Percentiles rank a stretch among this genome's conserved stretches.
Conservation (phyloP, 352 stramenopile genomes). For the Phytophthora pisi region DNA sequence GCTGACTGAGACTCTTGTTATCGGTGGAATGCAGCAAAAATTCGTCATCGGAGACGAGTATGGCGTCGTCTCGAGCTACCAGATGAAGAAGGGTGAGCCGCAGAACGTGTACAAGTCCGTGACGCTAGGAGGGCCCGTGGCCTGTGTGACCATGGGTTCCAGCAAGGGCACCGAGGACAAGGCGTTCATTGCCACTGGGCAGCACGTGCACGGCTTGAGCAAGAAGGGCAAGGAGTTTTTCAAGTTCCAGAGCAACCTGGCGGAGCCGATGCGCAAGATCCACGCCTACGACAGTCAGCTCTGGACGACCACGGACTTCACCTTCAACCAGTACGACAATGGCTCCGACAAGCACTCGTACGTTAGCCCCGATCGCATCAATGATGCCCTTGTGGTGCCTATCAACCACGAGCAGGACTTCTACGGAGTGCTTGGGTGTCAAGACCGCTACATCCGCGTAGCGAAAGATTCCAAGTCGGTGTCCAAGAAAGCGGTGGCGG, state of each 20-base stretch:
- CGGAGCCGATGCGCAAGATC: conserved; percentile 79
- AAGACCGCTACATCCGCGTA: conserved; percentile 73
- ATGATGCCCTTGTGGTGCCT: conserved; percentile 69
- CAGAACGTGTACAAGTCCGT: conserved; percentile 77
- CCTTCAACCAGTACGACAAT: conserved; percentile 86
- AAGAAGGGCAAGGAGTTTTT: conserved; percentile 91
- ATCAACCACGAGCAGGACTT: conserved; percentile 71
- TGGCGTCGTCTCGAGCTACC: conserved; percentile 79
- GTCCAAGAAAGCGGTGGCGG: conserved; percentile 64
- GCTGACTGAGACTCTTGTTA: not conserved
- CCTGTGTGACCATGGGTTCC: conserved; percentile 73
- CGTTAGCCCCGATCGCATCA: conserved; percentile 81
- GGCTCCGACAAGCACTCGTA: conserved; percentile 80
- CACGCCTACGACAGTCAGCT: conserved; percentile 71
- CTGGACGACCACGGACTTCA: conserved; percentile 78
- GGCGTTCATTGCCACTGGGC: conserved; percentile 68
- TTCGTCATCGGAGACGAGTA: conserved; percentile 86
- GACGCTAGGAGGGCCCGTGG: conserved; percentile 56
- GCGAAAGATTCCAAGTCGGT: conserved; percentile 63
- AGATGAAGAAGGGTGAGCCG: conserved; percentile 86
- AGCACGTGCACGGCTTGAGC: conserved; percentile 75
- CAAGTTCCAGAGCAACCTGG: conserved; percentile 87
- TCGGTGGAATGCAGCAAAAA: conserved; percentile 67
- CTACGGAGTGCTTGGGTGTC: conserved; percentile 67
- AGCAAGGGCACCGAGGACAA: conserved; percentile 80